Base-by-base conservation (phyloP, 2,329 filamentous ascomycete genomes). In the Diaporthe helianthi region DNA sequence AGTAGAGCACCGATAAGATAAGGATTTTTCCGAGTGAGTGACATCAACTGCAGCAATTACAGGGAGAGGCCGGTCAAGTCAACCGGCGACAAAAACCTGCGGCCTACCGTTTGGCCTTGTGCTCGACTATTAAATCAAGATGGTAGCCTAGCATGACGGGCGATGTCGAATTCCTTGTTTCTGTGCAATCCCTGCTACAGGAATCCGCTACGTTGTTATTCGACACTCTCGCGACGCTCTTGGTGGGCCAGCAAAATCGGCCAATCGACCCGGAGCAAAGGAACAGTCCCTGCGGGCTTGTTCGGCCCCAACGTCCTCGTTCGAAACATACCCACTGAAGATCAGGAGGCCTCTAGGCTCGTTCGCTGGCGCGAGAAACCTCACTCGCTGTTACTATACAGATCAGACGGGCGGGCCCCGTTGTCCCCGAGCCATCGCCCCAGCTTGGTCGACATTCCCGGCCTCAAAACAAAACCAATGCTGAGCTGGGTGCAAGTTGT, bases 401-500 rank as follows among this genome's bases (percentile, higher is more conserved):
- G 66, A 22, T 19, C 4, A 24, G 12, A 38, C 38, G 47, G 47
- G 36, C 12, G 29, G 36, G 60, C 64, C 17, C 36, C 26, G 24
- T 38, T 52, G 36, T 29, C 66, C 15, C 1, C 19, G n/a, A n/a
- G 5, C 31, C 44, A 38, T 9, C 17, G 58, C 60, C 52, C 61
- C 15, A 36, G n/a, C 5, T 10, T 24, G 26, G 36, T 61, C 53
- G 66, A 69, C 36, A 29, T 22, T 29, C 69, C 69, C 15, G 47
- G 69, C 19, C 6, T 29, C 33, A 46, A 38, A 24, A 54, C 61
- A 4, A 19, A 13, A 33, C 70, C 55, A 51, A 97, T 97, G 94
- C 86, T 90, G 74, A 91, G 86, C 77, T 89, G 84, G 75, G 84
- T 94, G 68, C 90, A 97, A 78, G 82, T 98, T 75, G 79, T 95